Evolutionary conservation across 78 protist genomes (phyloP).

Genomic region (Guillardia theta): DNA sequence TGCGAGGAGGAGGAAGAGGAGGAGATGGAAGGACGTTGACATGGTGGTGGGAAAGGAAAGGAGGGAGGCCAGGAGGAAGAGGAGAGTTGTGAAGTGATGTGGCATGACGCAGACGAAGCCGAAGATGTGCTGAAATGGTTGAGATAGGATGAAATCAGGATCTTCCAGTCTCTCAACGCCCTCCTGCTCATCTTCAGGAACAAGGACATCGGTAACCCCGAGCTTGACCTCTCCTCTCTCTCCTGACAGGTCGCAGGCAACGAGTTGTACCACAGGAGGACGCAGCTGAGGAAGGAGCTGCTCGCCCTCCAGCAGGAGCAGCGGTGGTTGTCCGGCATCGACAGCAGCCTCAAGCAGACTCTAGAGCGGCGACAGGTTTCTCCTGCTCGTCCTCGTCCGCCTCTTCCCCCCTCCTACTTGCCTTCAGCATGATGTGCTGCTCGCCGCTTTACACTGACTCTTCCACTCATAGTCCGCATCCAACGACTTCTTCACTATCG

Average conservation of each 20-base stretch:
- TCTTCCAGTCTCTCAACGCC: not conserved
- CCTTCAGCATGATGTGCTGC: not conserved
- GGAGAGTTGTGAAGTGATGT: too few species aligned
- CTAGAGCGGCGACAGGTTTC: not conserved
- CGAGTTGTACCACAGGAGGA: not conserved
- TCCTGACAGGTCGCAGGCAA: too few species aligned
- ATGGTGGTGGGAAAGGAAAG: too few species aligned
- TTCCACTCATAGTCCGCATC: too few species aligned
- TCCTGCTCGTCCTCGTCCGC: not conserved
- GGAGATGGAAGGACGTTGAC: not conserved
- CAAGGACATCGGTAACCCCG: not conserved
- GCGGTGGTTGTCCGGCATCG: too few species aligned
- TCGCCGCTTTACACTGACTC: not conserved
- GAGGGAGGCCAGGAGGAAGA: too few species aligned
- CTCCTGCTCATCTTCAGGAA: not conserved
- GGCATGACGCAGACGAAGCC: too few species aligned
- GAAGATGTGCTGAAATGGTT: too few species aligned
- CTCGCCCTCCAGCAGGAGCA: not conserved
- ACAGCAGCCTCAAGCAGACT: too few species aligned
- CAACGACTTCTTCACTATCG: too few species aligned
- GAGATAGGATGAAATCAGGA: not conserved
- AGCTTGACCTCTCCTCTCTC: too few species aligned
- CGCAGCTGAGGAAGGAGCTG: not conserved
- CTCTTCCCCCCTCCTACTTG: not conserved
- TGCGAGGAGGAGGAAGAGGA: not conserved